Evolutionary conservation across 2,329 filamentous ascomycete genomes (phyloP).

Genomic region (Sporothrix dimorphospora): DNA sequence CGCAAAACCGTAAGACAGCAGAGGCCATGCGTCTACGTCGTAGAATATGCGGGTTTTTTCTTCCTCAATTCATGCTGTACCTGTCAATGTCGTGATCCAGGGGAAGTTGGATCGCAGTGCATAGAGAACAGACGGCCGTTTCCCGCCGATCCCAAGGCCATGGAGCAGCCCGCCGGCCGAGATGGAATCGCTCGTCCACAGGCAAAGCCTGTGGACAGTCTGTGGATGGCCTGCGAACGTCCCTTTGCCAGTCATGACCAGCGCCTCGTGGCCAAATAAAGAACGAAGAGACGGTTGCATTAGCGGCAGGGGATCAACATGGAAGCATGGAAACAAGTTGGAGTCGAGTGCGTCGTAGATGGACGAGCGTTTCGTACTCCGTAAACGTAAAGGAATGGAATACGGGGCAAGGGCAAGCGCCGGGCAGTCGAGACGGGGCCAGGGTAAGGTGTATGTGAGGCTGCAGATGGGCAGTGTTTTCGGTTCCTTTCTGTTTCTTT

Average conservation of each 20-base stretch:
- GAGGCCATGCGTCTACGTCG: background rate
- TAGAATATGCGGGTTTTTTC: background rate
- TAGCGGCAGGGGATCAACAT: background rate
- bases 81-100: background rate
- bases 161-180: slow-evolving; percentile 17
- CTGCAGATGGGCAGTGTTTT: background rate
- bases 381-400: background rate
- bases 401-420: background rate
- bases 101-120: background rate
- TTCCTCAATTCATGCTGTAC: too few species aligned
- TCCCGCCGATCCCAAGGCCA: slow-evolving; percentile 12
- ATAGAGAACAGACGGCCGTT: slow-evolving; percentile 3
- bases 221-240: background rate
- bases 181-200: slow-evolving; percentile 13
- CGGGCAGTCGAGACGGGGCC: slow-evolving; percentile 1
- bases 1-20: background rate
- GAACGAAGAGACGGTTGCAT: background rate
- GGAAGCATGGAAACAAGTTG: background rate
- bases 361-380: background rate
- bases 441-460: slow-evolving; percentile 4
- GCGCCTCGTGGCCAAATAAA: slow-evolving; percentile 9
- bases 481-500: background rate
- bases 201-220: background rate
- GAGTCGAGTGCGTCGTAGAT: background rate
- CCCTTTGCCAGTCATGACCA: background rate